Evolutionary conservation across 768 basidiomycete genomes (phyloP).

Genomic region (Filobasidium floriforme): DNA sequence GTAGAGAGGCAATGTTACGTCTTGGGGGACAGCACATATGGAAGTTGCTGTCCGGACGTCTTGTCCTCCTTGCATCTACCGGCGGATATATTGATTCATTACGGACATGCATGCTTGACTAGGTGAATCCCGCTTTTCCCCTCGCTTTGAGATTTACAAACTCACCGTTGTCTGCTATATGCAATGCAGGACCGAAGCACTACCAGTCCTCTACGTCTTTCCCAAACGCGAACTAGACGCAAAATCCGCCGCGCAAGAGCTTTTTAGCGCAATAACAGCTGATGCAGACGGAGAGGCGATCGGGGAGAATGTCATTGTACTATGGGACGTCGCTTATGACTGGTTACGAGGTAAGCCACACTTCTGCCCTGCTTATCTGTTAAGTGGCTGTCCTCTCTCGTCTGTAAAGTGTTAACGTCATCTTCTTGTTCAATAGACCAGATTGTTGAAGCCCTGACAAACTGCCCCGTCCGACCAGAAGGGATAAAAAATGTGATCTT

Average conservation of each 20-base stretch:
- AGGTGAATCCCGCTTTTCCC: slow-evolving; percentile 58
- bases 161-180: background rate
- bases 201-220: slow-evolving; percentile 87
- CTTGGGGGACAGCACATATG: slow-evolving; percentile 96
- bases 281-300: slow-evolving; percentile 21
- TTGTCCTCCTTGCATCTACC: slow-evolving; percentile 90
- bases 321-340: slow-evolving; percentile 70
- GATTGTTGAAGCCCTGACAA: slow-evolving; percentile 24
- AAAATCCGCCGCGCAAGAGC: slow-evolving; percentile 15
- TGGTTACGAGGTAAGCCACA: slow-evolving; percentile 64
- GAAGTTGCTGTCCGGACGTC: slow-evolving; percentile 87
- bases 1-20: slow-evolving; percentile 63
- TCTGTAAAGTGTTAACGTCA: no score
- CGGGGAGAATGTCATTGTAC: slow-evolving; percentile 50
- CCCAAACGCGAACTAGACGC: slow-evolving; percentile 64
- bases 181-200: slow-evolving; percentile 61
- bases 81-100: slow-evolving; percentile 85
- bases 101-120: slow-evolving; percentile 92
- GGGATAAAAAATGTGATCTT: slow-evolving; percentile 26
- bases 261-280: background rate
- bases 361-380: no score
- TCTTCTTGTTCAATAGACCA: slow-evolving; percentile 31
- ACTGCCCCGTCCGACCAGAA: slow-evolving; percentile 16
- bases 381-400: slow-evolving; percentile 20
- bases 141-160: no score